A percentile compares a stretch with the other conserved stretches of the same genome.
Conservation (phyloP, 2,329 filamentous ascomycete genomes). For the Penicillium nordicum region DNA sequence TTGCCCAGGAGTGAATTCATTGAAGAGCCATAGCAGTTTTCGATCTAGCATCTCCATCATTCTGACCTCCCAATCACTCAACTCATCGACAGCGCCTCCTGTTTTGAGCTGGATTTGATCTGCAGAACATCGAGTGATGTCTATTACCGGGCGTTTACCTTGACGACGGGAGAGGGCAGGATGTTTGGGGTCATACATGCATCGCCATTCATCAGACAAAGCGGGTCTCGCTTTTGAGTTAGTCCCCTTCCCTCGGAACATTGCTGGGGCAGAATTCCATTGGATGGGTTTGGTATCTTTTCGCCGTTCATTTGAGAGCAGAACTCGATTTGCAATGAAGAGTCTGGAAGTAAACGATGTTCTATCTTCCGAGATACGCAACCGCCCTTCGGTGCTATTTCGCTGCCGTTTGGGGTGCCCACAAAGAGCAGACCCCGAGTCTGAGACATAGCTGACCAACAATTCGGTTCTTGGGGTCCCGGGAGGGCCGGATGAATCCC, state of each 20-base stretch:
- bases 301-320: not conserved
- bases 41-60: conserved; percentile 36
- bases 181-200: not conserved
- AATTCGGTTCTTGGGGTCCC: conserved; percentile 35
- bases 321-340: not conserved
- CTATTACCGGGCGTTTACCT: not conserved
- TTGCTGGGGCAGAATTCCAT: conserved; percentile 8
- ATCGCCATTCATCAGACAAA: conserved; percentile 4
- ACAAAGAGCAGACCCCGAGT: conserved; percentile 1
- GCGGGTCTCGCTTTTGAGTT: not conserved
- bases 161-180: not conserved
- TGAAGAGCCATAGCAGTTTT: conserved; percentile 38
- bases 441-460: conserved; percentile 20
- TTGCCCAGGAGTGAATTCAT: conserved; percentile 39
- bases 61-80: conserved; percentile 38
- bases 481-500: conserved; percentile 31
- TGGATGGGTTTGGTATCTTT: not conserved
- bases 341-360: not conserved
- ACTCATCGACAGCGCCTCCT: conserved; percentile 4
- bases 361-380: not conserved
- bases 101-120: not conserved
- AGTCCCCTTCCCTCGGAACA: not conserved
- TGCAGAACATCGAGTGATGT: not conserved
- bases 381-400: not conserved
- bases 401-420: not conserved